Percentiles rank a stretch among this genome's conserved stretches.
phyloP scores from a whole-genome alignment of 768 basidiomycete species.

The Tephrocybe rancida region DNA sequence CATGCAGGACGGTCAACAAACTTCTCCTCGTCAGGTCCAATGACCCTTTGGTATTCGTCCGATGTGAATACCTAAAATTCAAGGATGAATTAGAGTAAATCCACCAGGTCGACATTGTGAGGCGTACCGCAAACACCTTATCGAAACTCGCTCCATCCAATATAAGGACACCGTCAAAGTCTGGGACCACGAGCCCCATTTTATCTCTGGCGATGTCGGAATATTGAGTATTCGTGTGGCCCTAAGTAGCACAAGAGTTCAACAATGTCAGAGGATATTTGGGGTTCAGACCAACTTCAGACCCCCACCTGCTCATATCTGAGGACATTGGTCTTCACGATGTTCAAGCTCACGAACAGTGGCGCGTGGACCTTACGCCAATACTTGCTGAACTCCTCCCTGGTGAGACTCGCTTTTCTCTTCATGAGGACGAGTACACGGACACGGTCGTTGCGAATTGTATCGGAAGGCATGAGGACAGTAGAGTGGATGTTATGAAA shows the following conservation, averaged over 20 bases:
- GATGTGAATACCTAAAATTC: conserved; percentile 13
- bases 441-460: conserved; percentile 28
- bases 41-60: conserved; percentile 4
- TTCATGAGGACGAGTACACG: conserved; percentile 28
- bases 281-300: too few species aligned
- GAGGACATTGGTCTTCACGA: conserved; percentile 34
- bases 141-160: conserved; percentile 35
- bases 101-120: background rate
- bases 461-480: background rate
- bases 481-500: too few species aligned
- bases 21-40: conserved; percentile 21
- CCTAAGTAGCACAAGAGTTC: too few species aligned
- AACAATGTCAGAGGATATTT: background rate
- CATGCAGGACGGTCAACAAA: conserved; percentile 17
- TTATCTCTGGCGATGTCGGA: background rate
- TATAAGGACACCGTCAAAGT: conserved; percentile 29
- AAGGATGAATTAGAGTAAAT: background rate
- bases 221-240: conserved; percentile 19
- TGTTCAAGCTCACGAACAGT: conserved; percentile 28
- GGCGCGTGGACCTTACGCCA: conserved; percentile 30
- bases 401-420: conserved; percentile 26
- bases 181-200: conserved; percentile 19
- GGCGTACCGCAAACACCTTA: conserved; percentile 31
- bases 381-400: conserved; percentile 32
- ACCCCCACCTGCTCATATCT: conserved; percentile 32